Evolutionary conservation across 805 yeast genomes (phyloP).

Genomic region (Pichia insulana): DNA sequence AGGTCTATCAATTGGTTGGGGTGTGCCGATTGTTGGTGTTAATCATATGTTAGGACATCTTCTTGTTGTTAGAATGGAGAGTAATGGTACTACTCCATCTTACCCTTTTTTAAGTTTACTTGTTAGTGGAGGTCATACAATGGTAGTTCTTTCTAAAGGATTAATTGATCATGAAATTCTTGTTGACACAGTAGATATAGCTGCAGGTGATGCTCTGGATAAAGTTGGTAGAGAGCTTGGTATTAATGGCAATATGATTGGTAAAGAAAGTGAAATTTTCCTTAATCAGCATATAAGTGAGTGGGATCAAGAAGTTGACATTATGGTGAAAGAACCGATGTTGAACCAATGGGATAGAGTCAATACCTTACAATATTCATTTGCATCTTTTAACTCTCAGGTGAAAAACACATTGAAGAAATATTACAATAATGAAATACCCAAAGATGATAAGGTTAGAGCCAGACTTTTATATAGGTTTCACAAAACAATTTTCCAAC

Average conservation of each 20-base stretch:
- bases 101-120: constrained; percentile 71
- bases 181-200: constrained; percentile 74
- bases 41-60: constrained; percentile 96
- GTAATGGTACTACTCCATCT: constrained; percentile 35
- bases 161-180: constrained; percentile 62
- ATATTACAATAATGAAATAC: constrained; percentile 15
- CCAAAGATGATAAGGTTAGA: constrained; percentile 19
- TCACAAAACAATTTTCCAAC: constrained; percentile 64
- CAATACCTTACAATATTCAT: constrained; percentile 51
- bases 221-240: constrained; percentile 87
- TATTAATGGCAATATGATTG: constrained; percentile 73
- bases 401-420: constrained; percentile 22
- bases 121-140: constrained; percentile 92
- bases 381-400: constrained; percentile 53
- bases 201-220: constrained; percentile 89
- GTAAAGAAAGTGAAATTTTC: constrained; percentile 66
- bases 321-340: constrained; percentile 40
- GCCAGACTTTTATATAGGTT: constrained; percentile 47
- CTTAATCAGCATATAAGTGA: constrained; percentile 29
- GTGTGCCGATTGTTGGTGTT: constrained; percentile 74
- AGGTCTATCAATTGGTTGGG: constrained; percentile 75
- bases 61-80: constrained; percentile 48
- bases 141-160: constrained; percentile 61
- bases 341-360: constrained; percentile 38
- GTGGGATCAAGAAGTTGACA: constrained; percentile 24